Base-by-base conservation (phyloP, 2,329 filamentous ascomycete species). In the Pseudogymnoascus sp. region DNA sequence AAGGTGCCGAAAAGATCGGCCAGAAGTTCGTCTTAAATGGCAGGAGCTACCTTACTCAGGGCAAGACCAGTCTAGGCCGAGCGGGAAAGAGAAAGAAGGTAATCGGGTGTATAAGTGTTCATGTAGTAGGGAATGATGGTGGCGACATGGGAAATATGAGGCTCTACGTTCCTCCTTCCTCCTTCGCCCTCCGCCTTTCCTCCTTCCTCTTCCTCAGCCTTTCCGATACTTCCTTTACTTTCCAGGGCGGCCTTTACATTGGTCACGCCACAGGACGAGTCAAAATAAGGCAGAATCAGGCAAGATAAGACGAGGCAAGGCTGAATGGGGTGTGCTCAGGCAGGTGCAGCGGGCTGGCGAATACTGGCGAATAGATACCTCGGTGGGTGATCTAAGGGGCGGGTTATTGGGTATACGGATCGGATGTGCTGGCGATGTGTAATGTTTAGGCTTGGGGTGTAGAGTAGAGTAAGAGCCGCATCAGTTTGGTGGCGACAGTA, bases 61-160 rank as follows among this genome's bases (percentile, higher is more conserved):
- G 11, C 11, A 21, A 56, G 49, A 36, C 16, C 28, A 36, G 28
- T 28, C n/a, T 56, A 56, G 11, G 49, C 9, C 28, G 9, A 56
- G n/a, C 28, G 9, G 49, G 28, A 34, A 36, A 28, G 11, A 56
- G 16, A 18, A 56, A 53, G 23, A n/a, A 31, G 46, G 28, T 56
- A 21, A 28, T 16, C 46, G 23, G 25, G 28, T 21, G n/a, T 56
- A 18, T 31, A 56, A 34, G 28, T 36, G 49, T 34, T 28, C 16
- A 36, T 8, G 28, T 11, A 34, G 25, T 12, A 56, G 9, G 25
- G 28, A 56, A 56, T 18, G 16, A 21, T 9, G n/a, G 49, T 56
- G 49, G 49, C 49, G 49, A 56, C 49, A 56, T 56, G 49, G 49
- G 49, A 56, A 6, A 56, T 36, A 56, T 56, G 49, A 56, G 49